phyloP scores from a whole-genome alignment of 768 basidiomycete species.

The Termitomyces eurrhizus region DNA sequence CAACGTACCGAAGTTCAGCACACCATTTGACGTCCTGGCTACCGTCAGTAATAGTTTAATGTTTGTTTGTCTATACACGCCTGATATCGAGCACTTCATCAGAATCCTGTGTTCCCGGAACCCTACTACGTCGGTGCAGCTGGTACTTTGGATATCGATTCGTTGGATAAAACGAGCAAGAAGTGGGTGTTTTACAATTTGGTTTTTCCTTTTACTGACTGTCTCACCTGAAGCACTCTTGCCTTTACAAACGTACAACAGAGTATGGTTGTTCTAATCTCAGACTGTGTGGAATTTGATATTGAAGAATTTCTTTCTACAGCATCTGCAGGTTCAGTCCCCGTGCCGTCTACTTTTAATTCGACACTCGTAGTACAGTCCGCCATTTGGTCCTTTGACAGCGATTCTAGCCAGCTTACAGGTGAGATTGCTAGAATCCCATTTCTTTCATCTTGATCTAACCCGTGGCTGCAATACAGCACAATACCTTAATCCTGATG shows the following conservation, averaged over 20 bases:
- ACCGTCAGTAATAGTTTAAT: constrained; percentile 27
- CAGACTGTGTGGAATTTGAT: not conserved
- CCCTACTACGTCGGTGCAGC: constrained; percentile 37
- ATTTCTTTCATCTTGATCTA: not conserved
- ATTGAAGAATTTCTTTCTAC: not conserved
- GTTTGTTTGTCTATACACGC: not conserved
- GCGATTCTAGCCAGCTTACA: constrained; percentile 32
- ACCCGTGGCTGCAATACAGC: constrained; percentile 25
- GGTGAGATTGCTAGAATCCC: constrained; percentile 24
- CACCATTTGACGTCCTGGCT: constrained; percentile 30
- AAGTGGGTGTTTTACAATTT: constrained; percentile 13
- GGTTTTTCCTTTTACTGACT: not conserved
- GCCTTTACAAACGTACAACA: constrained; percentile 32
- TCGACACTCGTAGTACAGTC: constrained; percentile 31
- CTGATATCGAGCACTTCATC: not conserved
- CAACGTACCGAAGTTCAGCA: constrained; percentile 19
- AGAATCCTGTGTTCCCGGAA: constrained; percentile 37
- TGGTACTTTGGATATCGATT: constrained; percentile 13
- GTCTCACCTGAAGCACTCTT: constrained; percentile 22
- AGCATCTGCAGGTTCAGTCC: constrained; percentile 31
- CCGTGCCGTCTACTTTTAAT: constrained; percentile 20
- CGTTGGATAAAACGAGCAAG: constrained; percentile 14
- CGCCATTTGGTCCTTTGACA: constrained; percentile 42
- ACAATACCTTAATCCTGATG: constrained; percentile 43
- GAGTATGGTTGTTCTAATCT: constrained; percentile 24